phyloP scores from a whole-genome alignment of 225 moss, liverwort and hornwort genomes.

The Sphagnum contortum region DNA sequence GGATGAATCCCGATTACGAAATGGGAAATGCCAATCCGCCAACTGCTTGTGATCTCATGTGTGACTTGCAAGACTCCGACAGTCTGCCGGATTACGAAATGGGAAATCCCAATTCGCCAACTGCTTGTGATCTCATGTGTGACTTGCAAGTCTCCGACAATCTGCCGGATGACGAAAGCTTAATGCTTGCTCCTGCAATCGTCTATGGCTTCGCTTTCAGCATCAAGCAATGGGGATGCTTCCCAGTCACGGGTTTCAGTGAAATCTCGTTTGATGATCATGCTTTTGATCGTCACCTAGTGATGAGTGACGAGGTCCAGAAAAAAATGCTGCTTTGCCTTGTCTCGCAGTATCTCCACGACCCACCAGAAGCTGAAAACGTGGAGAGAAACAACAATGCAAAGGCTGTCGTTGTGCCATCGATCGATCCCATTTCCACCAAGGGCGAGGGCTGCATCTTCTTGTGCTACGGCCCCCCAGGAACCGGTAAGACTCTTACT shows the following conservation, averaged over 20 bases:
- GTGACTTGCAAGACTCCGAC: neutral
- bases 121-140: too few relatives aligned
- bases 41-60: too few relatives aligned
- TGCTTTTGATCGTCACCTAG: constrained; percentile 10
- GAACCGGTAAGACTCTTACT: constrained; percentile 25
- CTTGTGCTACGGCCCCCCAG: constrained; percentile 30
- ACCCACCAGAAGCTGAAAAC: neutral
- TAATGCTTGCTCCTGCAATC: constrained; percentile 16
- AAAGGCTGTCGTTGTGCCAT: too few relatives aligned
- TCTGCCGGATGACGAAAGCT: constrained; percentile 1
- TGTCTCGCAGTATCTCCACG: constrained; percentile 15
- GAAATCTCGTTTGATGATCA: constrained; percentile 13
- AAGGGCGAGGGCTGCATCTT: constrained; percentile 32
- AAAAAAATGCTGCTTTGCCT: constrained; percentile 11
- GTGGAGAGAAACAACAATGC: neutral
- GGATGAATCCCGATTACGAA: neutral
- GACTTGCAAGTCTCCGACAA: neutral
- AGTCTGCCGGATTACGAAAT: neutral
- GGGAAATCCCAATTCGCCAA: neutral
- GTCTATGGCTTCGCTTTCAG: constrained; percentile 24
- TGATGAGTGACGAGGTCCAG: constrained; percentile 10
- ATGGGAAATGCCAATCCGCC: neutral
- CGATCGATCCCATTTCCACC: constrained; percentile 15
- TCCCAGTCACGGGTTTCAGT: constrained; percentile 14
- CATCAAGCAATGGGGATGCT: constrained; percentile 21